Conservation (phyloP, 805 yeast species). For the Ogataea allantospora region DNA sequence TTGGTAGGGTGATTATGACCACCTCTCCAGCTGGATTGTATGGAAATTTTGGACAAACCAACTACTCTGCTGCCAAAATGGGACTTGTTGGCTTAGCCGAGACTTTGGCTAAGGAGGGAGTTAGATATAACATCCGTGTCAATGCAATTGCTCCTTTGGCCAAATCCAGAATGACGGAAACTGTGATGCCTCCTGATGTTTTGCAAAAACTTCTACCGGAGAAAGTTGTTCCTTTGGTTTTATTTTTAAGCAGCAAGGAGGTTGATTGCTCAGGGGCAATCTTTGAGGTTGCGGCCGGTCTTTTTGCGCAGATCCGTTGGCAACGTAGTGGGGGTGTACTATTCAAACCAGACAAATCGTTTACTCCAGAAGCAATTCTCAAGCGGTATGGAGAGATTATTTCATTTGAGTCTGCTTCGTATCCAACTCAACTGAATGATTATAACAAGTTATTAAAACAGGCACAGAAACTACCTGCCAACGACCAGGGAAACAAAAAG, state of each 20-base stretch:
- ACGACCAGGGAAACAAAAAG: slow-evolving; percentile 48
- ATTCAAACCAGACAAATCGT: slow-evolving; percentile 72
- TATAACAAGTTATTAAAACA: slow-evolving; percentile 58
- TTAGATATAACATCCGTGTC: slow-evolving; percentile 73
- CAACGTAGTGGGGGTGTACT: slow-evolving; percentile 85
- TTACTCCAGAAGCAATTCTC: slow-evolving; percentile 84
- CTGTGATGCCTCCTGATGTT: slow-evolving; percentile 79
- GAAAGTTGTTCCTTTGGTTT: slow-evolving; percentile 87
- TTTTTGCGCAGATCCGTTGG: slow-evolving; percentile 90
- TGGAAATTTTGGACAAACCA: slow-evolving; percentile 96
- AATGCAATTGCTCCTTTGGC: slow-evolving; percentile 94
- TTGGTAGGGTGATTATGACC: slow-evolving; percentile 89
- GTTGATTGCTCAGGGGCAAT: slow-evolving; percentile 67
- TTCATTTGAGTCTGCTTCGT: slow-evolving; percentile 58
- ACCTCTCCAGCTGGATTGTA: slow-evolving; percentile 96
- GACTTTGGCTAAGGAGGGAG: slow-evolving; percentile 94
- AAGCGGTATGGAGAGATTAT: slow-evolving; percentile 60
- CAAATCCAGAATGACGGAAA: slow-evolving; percentile 94
- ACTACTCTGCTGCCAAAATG: slow-evolving; percentile 90
- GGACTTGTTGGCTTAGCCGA: slow-evolving; percentile 91
- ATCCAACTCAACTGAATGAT: slow-evolving; percentile 74
- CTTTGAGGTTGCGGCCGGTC: slow-evolving; percentile 94
- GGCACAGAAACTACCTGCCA: slow-evolving; percentile 52
- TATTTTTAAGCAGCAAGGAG: slow-evolving; percentile 70
- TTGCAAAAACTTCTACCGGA: slow-evolving; percentile 81